These are phyloP conservation scores for Ophiostoma piceae DNA, from an alignment of 2,329 filamentous ascomycete genomes.

Conservation along the genomic window DNA sequence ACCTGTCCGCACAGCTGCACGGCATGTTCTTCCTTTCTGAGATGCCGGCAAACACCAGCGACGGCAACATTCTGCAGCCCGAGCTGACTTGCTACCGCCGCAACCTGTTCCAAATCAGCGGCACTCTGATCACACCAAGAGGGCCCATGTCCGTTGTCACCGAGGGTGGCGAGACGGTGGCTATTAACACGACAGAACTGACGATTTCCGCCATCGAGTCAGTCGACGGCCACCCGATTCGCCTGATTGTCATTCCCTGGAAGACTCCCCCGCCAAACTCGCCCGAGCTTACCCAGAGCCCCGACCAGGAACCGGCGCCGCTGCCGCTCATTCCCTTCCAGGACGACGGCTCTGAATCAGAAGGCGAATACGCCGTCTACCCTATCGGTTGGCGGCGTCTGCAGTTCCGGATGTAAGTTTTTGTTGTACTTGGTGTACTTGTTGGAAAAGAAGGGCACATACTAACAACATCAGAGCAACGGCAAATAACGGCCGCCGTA, in stretches of 20 bases:
- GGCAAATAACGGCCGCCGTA: slow-evolving; percentile 89
- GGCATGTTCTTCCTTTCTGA: slow-evolving; percentile 88
- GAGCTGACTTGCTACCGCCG: slow-evolving; percentile 94
- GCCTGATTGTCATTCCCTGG: slow-evolving; percentile 95
- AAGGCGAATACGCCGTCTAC: slow-evolving; percentile 82
- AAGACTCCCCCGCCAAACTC: slow-evolving; percentile 85
- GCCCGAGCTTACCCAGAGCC: slow-evolving; percentile 56
- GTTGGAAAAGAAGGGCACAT: too few relatives aligned
- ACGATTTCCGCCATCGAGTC: slow-evolving; percentile 90
- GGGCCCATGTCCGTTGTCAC: slow-evolving; percentile 74
- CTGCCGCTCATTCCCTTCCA: slow-evolving; percentile 68
- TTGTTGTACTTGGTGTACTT: neutral
- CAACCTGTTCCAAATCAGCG: slow-evolving; percentile 94
- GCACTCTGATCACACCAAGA: slow-evolving; percentile 74
- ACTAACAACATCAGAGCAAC: slow-evolving; percentile 58
- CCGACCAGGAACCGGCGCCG: slow-evolving; percentile 79
- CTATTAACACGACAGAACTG: slow-evolving; percentile 77
- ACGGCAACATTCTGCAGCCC: slow-evolving; percentile 58
- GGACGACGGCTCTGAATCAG: slow-evolving; percentile 52
- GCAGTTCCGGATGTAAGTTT: slow-evolving; percentile 73
- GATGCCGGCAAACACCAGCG: slow-evolving; percentile 59
- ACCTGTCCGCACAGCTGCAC: slow-evolving; percentile 67
- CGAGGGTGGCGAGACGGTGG: slow-evolving; percentile 77
- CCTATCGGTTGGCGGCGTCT: slow-evolving; percentile 91
- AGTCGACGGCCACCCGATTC: slow-evolving; percentile 84